Evolutionary conservation across 75 land plant species (phyloP).

Genomic region (Sequoiadendron giganteum): DNA sequence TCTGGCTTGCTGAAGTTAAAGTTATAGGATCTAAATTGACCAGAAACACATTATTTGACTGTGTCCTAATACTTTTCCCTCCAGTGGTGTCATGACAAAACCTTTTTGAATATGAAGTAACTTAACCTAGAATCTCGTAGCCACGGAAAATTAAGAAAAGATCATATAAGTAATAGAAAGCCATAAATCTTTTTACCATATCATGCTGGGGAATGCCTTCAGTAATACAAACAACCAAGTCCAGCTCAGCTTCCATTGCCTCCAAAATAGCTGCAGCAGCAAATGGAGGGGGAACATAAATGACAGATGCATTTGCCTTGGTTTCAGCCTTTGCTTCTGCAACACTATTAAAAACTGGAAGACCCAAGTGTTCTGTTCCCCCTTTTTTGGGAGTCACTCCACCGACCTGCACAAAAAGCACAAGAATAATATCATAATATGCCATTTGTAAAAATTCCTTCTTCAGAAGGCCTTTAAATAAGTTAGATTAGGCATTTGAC

Average conservation of each 20-base stretch:
- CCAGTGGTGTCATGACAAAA: background rate
- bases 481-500: background rate
- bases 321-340: constrained; percentile 97
- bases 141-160: background rate
- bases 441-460: background rate
- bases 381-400: constrained; percentile 98
- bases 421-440: background rate
- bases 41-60: background rate
- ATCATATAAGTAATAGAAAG: background rate
- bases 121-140: background rate
- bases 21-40: background rate
- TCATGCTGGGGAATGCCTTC: constrained; percentile 98
- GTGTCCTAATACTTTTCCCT: background rate
- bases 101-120: background rate
- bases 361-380: constrained; percentile 91
- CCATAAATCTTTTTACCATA: constrained; percentile 50
- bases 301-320: constrained; percentile 90
- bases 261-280: constrained; percentile 93
- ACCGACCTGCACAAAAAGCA: constrained; percentile 56
- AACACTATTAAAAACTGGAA: constrained; percentile 90
- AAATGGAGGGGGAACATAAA: constrained; percentile 93
- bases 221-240: constrained; percentile 90
- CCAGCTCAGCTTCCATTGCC: constrained; percentile 92
- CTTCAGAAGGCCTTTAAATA: background rate
- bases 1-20: background rate